phyloP scores from a whole-genome alignment of 2,329 filamentous ascomycete genomes.

The Fusarium anguioides region DNA sequence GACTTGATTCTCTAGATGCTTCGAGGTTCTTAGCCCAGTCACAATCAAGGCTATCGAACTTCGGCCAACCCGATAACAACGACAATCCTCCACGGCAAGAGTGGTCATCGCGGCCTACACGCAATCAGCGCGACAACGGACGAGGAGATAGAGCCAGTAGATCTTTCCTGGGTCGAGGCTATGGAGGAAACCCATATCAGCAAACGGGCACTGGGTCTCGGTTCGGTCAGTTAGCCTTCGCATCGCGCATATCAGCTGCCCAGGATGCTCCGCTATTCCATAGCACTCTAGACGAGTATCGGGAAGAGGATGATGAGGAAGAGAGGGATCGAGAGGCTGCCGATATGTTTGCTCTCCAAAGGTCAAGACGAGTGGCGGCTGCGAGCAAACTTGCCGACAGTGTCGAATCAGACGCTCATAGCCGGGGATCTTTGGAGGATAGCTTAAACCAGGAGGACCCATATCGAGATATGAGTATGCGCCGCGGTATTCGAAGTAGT shows the following conservation, averaged over 20 bases:
- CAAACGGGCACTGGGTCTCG: conserved; percentile 78
- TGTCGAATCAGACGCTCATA: conserved; percentile 75
- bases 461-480: conserved; percentile 60
- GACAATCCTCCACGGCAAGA: conserved; percentile 46
- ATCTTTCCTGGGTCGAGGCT: conserved; percentile 58
- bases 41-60: conserved; percentile 85
- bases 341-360: conserved; percentile 92
- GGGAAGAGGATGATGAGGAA: conserved; percentile 92
- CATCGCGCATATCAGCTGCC: conserved; percentile 75
- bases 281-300: conserved; percentile 88
- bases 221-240: conserved; percentile 78
- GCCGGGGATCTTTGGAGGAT: conserved; percentile 52
- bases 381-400: conserved; percentile 86
- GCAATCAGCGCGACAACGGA: conserved; percentile 48
- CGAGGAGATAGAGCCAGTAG: conserved; percentile 50
- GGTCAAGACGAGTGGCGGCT: conserved; percentile 88
- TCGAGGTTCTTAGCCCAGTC: conserved; percentile 97
- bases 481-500: conserved; percentile 70
- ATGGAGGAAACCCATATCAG: conserved; percentile 82
- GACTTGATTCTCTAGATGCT: conserved; percentile 73
- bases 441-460: conserved; percentile 48
- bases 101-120: conserved; percentile 51
- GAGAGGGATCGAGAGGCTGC: conserved; percentile 91
- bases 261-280: conserved; percentile 95
- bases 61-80: conserved; percentile 68